Evolutionary conservation across 257 asterid species (phyloP).

Genomic region (Petunia secreta): DNA sequence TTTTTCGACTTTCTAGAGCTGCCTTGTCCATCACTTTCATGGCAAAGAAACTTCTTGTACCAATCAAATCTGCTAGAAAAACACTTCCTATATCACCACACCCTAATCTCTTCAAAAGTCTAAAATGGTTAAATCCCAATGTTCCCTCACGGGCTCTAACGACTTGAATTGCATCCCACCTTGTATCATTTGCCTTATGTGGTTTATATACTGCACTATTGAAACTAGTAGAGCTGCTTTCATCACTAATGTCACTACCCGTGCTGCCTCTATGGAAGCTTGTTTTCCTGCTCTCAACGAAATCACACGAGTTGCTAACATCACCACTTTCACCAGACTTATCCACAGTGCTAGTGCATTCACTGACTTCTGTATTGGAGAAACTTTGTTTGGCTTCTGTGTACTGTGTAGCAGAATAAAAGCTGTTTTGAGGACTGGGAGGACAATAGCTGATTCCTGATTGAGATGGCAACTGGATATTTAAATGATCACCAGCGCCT

Average conservation of each 20-base stretch:
- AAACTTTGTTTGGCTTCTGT: slow-evolving; percentile 58
- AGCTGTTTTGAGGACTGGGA: slow-evolving; percentile 50
- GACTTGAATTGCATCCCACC: slow-evolving; percentile 71
- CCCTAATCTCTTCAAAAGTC: slow-evolving; percentile 56
- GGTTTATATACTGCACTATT: slow-evolving; percentile 55
- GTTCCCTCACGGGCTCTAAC: slow-evolving; percentile 53
- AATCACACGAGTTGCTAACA: slow-evolving; percentile 46
- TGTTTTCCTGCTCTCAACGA: slow-evolving; percentile 54
- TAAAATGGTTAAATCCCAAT: slow-evolving; percentile 55
- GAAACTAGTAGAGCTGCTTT: slow-evolving; percentile 64
- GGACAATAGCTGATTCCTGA: slow-evolving; percentile 37
- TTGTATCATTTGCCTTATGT: slow-evolving; percentile 60
- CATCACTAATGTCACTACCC: slow-evolving; percentile 61
- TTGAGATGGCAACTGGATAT: slow-evolving; percentile 39
- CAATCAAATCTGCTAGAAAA: slow-evolving; percentile 59
- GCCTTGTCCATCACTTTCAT: slow-evolving; percentile 74
- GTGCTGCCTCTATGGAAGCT: slow-evolving; percentile 57
- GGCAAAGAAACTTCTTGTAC: slow-evolving; percentile 63
- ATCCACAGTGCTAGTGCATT: slow-evolving; percentile 41
- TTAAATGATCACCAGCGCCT: slow-evolving; percentile 30
- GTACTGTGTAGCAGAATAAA: slow-evolving; percentile 46
- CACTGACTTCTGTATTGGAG: slow-evolving; percentile 54
- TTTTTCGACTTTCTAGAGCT: slow-evolving; percentile 57
- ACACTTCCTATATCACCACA: slow-evolving; percentile 70
- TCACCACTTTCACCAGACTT: slow-evolving; percentile 61